phyloP scores from a whole-genome alignment of 192 early-diverging fungal genomes.

The Globomyces pollinis-pini region DNA sequence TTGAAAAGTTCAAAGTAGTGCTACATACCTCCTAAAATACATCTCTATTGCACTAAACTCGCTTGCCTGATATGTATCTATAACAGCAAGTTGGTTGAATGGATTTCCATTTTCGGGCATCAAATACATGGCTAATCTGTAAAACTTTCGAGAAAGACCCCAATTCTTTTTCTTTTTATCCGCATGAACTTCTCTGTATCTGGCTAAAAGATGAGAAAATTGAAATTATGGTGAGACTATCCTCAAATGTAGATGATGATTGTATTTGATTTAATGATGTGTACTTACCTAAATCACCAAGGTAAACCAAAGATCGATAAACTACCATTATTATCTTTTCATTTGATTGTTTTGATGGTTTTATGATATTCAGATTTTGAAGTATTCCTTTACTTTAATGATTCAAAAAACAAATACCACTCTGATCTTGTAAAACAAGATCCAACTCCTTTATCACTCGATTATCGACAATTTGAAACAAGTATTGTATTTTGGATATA shows the following conservation, averaged over 20 bases:
- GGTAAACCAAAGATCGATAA: constrained; percentile 46
- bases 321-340: constrained; percentile 11
- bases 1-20: too few species aligned
- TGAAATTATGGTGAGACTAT: neutral
- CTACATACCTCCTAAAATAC: constrained; percentile 23
- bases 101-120: constrained; percentile 59
- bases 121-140: constrained; percentile 51
- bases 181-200: constrained; percentile 53
- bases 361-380: too few species aligned
- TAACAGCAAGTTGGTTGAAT: constrained; percentile 70
- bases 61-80: constrained; percentile 42
- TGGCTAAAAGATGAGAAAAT: constrained; percentile 28
- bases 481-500: constrained; percentile 11
- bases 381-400: neutral
- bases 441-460: constrained; percentile 7
- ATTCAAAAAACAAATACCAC: neutral
- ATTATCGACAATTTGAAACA: constrained; percentile 7
- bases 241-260: neutral
- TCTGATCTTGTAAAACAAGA: constrained; percentile 3
- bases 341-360: neutral
- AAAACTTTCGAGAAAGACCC: constrained; percentile 50
- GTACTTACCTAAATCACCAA: constrained; percentile 58
- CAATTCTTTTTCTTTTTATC: constrained; percentile 52
- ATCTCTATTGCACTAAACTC: constrained; percentile 23
- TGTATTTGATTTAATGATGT: constrained; percentile 4